A percentile compares a stretch with the other conserved stretches of the same genome.
Evolutionary conservation across 805 yeast species (phyloP).

Genomic region (Kluyveromyces siamensis): DNA sequence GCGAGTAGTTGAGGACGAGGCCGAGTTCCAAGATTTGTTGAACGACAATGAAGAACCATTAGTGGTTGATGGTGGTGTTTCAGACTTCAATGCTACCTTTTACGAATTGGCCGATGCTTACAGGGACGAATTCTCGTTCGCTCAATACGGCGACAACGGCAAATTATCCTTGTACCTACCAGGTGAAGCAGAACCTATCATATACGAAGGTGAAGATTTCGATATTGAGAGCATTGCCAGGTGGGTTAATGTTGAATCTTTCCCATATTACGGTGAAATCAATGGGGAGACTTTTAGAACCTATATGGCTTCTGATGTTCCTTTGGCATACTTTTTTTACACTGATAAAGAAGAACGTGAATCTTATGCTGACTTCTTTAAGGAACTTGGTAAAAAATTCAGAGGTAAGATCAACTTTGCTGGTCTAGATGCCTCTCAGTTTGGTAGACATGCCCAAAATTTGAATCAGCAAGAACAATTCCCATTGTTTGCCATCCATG

Average conservation of each 20-base stretch:
- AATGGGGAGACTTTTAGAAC: conserved; percentile 66
- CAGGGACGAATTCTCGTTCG: conserved; percentile 59
- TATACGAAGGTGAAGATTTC: conserved; percentile 20
- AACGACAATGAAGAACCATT: conserved; percentile 36
- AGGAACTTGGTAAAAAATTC: conserved; percentile 58
- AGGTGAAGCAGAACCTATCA: conserved; percentile 25
- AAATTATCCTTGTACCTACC: conserved; percentile 26
- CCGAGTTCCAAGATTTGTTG: conserved; percentile 31
- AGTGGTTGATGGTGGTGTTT: conserved; percentile 45
- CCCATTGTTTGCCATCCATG: conserved; percentile 89
- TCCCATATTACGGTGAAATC: conserved; percentile 84
- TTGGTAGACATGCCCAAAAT: conserved; percentile 79
- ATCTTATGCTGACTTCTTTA: conserved; percentile 42
- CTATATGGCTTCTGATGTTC: conserved; percentile 64
- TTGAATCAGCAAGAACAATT: conserved; percentile 76
- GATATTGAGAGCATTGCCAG: conserved; percentile 15
- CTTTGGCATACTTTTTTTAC: conserved; percentile 86
- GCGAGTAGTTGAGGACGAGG: conserved; percentile 37
- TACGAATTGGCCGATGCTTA: conserved; percentile 48
- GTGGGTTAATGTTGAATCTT: conserved; percentile 44
- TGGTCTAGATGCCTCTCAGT: conserved; percentile 73
- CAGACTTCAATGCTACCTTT: conserved; percentile 47
- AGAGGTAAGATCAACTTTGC: conserved; percentile 82
- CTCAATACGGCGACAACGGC: conserved; percentile 33
- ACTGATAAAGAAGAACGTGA: conserved; percentile 57